Percentiles rank a stretch among this genome's conserved stretches.
phyloP scores from a whole-genome alignment of 2,329 filamentous ascomycete species.

The Intubia oerlemansii region DNA sequence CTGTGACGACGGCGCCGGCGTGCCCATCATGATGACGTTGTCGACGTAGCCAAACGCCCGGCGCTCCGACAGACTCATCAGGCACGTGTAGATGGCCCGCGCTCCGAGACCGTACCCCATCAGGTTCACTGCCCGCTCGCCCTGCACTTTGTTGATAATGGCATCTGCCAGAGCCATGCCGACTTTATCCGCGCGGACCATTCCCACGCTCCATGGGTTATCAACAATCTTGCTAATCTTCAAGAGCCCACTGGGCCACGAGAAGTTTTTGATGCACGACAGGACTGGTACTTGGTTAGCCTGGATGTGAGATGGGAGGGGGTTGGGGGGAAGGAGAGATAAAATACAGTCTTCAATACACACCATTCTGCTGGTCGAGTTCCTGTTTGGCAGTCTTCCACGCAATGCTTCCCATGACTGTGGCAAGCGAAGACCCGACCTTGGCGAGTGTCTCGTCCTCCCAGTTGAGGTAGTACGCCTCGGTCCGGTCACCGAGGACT shows the following conservation, averaged over 20 bases:
- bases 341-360: constrained; percentile 9
- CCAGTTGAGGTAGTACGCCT: constrained; percentile 69
- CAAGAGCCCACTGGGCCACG: constrained; percentile 39
- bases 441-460: constrained; percentile 60
- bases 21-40: constrained; percentile 65
- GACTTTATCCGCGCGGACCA: constrained; percentile 54
- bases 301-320: too few species aligned
- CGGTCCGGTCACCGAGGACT: constrained; percentile 47
- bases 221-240: constrained; percentile 57
- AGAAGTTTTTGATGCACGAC: constrained; percentile 3
- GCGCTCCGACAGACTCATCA: constrained; percentile 59
- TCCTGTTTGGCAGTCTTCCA: constrained; percentile 47
- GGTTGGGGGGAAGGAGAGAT: not conserved
- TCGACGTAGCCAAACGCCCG: constrained; percentile 74
- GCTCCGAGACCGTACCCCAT: constrained; percentile 70
- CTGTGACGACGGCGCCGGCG: constrained; percentile 52
- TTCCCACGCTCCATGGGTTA: constrained; percentile 61
- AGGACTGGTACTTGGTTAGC: too few species aligned
- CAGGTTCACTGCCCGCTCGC: constrained; percentile 60
- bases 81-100: constrained; percentile 64
- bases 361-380: constrained; percentile 24
- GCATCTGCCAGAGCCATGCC: constrained; percentile 57
- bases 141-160: constrained; percentile 61
- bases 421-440: constrained; percentile 57
- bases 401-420: constrained; percentile 58